phyloP scores from a whole-genome alignment of 2,329 filamentous ascomycete species.

The Phyllosticta citribraziliensis region DNA sequence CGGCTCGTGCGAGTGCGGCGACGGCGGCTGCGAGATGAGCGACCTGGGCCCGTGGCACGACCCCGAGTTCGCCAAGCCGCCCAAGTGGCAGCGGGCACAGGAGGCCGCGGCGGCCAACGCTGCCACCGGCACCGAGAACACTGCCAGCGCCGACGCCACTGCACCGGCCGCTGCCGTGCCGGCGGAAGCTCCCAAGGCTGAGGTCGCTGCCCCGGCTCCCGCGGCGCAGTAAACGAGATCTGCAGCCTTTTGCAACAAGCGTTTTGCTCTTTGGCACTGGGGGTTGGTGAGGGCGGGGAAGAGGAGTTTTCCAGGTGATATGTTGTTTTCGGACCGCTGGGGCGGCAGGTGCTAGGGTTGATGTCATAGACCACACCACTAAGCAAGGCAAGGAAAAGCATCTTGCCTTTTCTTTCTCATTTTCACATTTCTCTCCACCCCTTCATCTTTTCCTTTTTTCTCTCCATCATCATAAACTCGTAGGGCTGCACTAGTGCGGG shows the following conservation, averaged over 20 bases:
- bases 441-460: neutral
- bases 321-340: neutral
- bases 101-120: slow-evolving; percentile 14
- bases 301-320: neutral
- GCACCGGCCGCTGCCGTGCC: neutral
- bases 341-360: neutral
- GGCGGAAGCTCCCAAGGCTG: neutral
- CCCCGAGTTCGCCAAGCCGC: slow-evolving; percentile 52
- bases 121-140: neutral
- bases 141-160: neutral
- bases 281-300: neutral
- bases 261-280: neutral
- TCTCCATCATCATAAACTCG: neutral
- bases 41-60: slow-evolving; percentile 88
- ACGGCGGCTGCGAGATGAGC: slow-evolving; percentile 73
- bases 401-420: neutral
- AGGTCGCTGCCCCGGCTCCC: neutral
- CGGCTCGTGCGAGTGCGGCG: slow-evolving; percentile 66
- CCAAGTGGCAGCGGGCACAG: slow-evolving; percentile 35
- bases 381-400: neutral
- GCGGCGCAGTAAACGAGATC: neutral
- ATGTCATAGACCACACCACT: neutral
- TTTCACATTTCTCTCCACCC: neutral
- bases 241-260: neutral
- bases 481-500: neutral